Evolutionary conservation across 768 basidiomycete species (phyloP), one percentile per base, ranked within the genome.

Genomic region (Tephrocybe rancida): DNA sequence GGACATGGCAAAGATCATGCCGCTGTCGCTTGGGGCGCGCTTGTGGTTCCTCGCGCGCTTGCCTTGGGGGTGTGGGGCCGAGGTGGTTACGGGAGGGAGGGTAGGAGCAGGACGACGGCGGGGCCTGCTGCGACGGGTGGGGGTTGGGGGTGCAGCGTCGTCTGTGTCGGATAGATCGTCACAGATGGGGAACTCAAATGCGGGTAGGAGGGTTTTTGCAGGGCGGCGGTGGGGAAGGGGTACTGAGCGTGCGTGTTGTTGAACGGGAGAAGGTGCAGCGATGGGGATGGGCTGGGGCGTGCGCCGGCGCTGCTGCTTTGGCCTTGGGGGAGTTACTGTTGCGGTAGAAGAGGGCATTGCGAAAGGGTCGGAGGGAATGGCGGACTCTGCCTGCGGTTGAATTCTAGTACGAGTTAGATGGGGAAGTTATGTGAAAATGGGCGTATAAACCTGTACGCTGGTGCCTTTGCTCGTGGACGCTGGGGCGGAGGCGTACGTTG

Each of bases 311-410:
- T 30, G 52, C 3, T 35, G 46, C 29, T 48, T 43, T 43, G 29
- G 19, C 10, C 38, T 22, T 14, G 41, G 29, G 3, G 52, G 27
- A 7, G 54, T 39, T n/a, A n/a, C n/a, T 38, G 54, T 30, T 5
- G 29, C 7, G 29, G 29, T 30, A 13, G 29, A 13, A 6, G 29
- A 5, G 29, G 29, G 44, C 43, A 58, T 8, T 54, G 60, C 61
- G 61, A 59, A 64, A 43, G 67, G 58, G 59, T 70, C 61, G 55
- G 72, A 60, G 64, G n/a, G n/a, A n/a, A n/a, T n/a, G n/a, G n/a
- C n/a, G n/a, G 67, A 80, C 82, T 87, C 87, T 82, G 79, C 85
- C 81, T 87, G 85, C 80, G 83, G 82, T 81, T 84, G 44, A n/a
- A 38, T 32, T 18, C 35, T 54, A 32, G 43, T 52, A 35, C 27